Evolutionary conservation across 1,284 basidiomycete genomes (phyloP).

Genomic region (Sanguinoderma infundibulare): DNA sequence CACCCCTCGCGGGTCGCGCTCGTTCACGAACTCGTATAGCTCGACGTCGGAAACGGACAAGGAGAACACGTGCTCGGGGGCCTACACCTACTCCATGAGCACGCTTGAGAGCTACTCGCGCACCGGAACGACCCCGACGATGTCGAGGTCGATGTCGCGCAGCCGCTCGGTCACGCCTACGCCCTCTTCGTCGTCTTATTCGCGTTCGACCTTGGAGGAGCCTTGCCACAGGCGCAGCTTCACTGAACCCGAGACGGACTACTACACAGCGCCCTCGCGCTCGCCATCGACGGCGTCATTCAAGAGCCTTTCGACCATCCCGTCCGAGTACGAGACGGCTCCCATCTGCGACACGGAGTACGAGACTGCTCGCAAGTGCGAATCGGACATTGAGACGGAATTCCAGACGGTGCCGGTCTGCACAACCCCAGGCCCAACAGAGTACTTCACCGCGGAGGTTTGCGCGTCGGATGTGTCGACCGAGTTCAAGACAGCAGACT

Average conservation of each 20-base stretch:
- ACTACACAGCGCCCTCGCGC: slow-evolving; percentile 31
- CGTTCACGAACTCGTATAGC: slow-evolving; percentile 37
- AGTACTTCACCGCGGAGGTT: slow-evolving; percentile 55
- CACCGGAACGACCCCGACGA: slow-evolving; percentile 23
- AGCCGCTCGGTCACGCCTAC: slow-evolving; percentile 38
- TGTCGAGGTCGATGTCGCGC: slow-evolving; percentile 15
- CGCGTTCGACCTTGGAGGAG: slow-evolving; percentile 20
- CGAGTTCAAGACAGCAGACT: slow-evolving; percentile 41
- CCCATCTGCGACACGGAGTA: slow-evolving; percentile 54
- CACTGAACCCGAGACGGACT: slow-evolving; percentile 24
- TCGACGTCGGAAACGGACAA: slow-evolving; percentile 57
- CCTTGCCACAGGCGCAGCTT: slow-evolving; percentile 8
- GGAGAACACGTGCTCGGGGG: slow-evolving; percentile 49
- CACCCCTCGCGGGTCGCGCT: slow-evolving; percentile 40
- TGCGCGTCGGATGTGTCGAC: slow-evolving; percentile 47
- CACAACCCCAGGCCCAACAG: slow-evolving; percentile 49
- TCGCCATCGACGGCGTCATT: slow-evolving; percentile 49
- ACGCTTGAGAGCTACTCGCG: slow-evolving; percentile 37
- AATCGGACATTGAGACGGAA: slow-evolving; percentile 47
- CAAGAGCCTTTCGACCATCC: slow-evolving; percentile 52
- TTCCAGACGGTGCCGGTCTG: slow-evolving; percentile 59
- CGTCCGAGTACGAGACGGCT: slow-evolving; percentile 56
- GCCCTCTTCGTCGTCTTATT: slow-evolving; percentile 39
- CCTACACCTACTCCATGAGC: slow-evolving; percentile 32
- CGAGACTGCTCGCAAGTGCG: slow-evolving; percentile 52